Evolutionary conservation across 768 basidiomycete genomes (phyloP).

Genomic region (Steccherinum ochraceum): DNA sequence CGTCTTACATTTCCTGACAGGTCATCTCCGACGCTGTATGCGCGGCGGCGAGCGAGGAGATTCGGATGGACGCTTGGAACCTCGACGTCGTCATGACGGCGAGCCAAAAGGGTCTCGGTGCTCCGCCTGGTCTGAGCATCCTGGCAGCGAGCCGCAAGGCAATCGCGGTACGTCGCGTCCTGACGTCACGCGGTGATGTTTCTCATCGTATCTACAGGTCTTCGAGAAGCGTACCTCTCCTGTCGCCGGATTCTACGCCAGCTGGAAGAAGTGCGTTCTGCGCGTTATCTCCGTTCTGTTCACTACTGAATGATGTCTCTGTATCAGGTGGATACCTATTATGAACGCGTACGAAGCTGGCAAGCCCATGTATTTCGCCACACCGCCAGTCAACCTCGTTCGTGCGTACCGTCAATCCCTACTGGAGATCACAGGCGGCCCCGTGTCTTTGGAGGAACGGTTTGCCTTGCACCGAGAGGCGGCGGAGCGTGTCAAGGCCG

Average conservation of each 20-base stretch:
- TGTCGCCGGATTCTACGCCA: slow-evolving; percentile 76
- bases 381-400: slow-evolving; percentile 91
- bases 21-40: slow-evolving; percentile 91
- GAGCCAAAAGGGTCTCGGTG: slow-evolving; percentile 88
- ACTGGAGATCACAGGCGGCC: slow-evolving; percentile 53
- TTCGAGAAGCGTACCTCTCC: slow-evolving; percentile 59
- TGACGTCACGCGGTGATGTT: too few species aligned
- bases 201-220: slow-evolving; percentile 30
- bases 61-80: slow-evolving; percentile 89
- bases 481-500: slow-evolving; percentile 61
- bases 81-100: slow-evolving; percentile 86
- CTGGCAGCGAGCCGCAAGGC: slow-evolving; percentile 77
- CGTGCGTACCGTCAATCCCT: slow-evolving; percentile 88
- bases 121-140: slow-evolving; percentile 90
- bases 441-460: slow-evolving; percentile 68
- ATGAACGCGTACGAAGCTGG: slow-evolving; percentile 92
- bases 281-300: not conserved
- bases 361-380: slow-evolving; percentile 85
- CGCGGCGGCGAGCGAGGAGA: slow-evolving; percentile 93
- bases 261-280: slow-evolving; percentile 68
- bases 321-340: slow-evolving; percentile 75
- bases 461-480: slow-evolving; percentile 70
- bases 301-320: not conserved
- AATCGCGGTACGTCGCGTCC: slow-evolving; percentile 50
- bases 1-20: slow-evolving; percentile 28